Conservation (phyloP, 2,329 filamentous ascomycete species). For the Metarhizium guizhouense region DNA sequence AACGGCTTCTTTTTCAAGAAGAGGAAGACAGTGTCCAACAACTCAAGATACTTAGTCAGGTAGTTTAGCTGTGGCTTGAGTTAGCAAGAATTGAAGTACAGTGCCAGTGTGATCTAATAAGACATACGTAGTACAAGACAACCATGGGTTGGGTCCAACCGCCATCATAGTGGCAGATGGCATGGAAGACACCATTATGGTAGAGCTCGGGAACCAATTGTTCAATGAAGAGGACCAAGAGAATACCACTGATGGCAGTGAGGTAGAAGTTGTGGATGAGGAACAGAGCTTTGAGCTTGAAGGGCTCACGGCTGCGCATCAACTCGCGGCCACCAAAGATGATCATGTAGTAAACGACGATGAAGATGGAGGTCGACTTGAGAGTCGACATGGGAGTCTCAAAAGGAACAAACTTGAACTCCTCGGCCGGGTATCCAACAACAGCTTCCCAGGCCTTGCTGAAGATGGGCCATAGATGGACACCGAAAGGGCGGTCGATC, state of each 20-base stretch:
- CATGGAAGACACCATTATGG: constrained; percentile 74
- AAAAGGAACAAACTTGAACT: constrained; percentile 77
- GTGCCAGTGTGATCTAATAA: not conserved
- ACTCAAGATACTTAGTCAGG: constrained; percentile 93
- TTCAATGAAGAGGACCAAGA: constrained; percentile 82
- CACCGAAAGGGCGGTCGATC: constrained; percentile 84
- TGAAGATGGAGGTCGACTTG: constrained; percentile 69
- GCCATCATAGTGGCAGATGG: constrained; percentile 72
- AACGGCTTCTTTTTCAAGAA: constrained; percentile 99
- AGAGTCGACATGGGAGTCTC: constrained; percentile 86
- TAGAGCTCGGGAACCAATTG: constrained; percentile 78
- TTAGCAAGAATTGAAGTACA: not conserved
- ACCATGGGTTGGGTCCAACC: constrained; percentile 93
- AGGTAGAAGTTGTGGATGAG: constrained; percentile 95
- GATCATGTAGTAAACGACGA: constrained; percentile 83
- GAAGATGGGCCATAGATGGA: constrained; percentile 91
- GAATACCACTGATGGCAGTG: constrained; percentile 70
- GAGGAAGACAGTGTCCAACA: constrained; percentile 91
- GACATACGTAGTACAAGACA: constrained; percentile 87
- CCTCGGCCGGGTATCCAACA: constrained; percentile 72
- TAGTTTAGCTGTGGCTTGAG: constrained; percentile 74
- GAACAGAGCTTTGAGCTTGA: constrained; percentile 84
- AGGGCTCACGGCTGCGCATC: constrained; percentile 79
- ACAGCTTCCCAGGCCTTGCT: constrained; percentile 71
- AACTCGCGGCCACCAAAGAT: constrained; percentile 88